Evolutionary conservation across 2,329 filamentous ascomycete genomes (phyloP).

Genomic region (Fusarium marasasianum): DNA sequence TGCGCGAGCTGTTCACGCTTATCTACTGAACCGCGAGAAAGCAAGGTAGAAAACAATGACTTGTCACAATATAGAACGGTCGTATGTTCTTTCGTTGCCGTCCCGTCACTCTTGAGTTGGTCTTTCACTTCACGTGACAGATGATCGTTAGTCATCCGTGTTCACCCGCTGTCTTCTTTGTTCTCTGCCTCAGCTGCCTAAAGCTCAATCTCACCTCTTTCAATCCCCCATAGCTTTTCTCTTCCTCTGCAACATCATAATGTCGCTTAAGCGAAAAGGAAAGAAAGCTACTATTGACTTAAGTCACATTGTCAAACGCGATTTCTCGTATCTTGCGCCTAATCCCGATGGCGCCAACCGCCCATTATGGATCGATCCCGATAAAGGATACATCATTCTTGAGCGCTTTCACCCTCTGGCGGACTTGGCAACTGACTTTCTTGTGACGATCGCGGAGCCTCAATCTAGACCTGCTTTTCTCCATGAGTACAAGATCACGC

Average conservation of each 20-base stretch:
- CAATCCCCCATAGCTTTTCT: not conserved
- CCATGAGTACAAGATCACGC: conserved; percentile 92
- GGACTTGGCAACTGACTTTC: conserved; percentile 87
- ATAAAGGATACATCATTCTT: conserved; percentile 85
- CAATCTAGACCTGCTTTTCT: conserved; percentile 88
- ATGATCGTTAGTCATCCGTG: not conserved
- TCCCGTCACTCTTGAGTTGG: accelerated
- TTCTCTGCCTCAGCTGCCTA: not conserved
- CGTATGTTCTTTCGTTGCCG: accelerated
- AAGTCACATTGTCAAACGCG: conserved; percentile 49
- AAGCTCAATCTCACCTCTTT: not conserved
- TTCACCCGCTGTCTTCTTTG: not conserved
- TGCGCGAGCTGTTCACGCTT: accelerated
- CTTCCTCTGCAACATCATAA: not conserved
- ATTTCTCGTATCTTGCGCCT: conserved; percentile 89
- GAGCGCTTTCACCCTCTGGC: conserved; percentile 94
- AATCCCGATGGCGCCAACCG: conserved; percentile 84
- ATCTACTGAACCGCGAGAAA: too few species aligned
- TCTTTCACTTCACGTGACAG: not conserved
- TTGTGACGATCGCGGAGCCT: conserved; percentile 95
- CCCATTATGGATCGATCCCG: conserved; percentile 92
- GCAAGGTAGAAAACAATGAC: not conserved
- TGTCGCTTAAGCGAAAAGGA: not conserved
- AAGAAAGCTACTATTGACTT: not conserved
- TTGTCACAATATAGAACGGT: not conserved